phyloP scores from a whole-genome alignment of 768 basidiomycete genomes.

The Boletus subcaerulescens region DNA sequence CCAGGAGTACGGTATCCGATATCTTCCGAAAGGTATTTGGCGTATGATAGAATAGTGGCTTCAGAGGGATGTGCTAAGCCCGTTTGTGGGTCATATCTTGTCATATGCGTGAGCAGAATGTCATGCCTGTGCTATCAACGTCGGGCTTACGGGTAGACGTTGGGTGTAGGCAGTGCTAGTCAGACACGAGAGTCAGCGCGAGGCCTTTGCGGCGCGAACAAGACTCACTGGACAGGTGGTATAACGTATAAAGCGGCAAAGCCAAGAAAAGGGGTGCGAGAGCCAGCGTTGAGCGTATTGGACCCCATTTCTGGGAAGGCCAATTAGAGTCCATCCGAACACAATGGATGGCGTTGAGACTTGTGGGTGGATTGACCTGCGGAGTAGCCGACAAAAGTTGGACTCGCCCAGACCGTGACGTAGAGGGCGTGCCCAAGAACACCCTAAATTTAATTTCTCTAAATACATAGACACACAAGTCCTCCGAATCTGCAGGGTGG shows the following conservation, averaged over 20 bases:
- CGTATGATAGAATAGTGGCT: slow-evolving; percentile 57
- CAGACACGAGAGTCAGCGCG: slow-evolving; percentile 3
- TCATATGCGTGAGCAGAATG: neutral
- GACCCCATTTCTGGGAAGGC: slow-evolving; percentile 46
- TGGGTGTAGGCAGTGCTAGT: slow-evolving; percentile 56
- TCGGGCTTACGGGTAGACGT: slow-evolving; percentile 47
- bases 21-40: slow-evolving; percentile 72
- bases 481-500: slow-evolving; percentile 47
- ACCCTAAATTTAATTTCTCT: too few species aligned
- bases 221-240: slow-evolving; percentile 48
- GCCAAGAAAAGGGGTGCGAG: slow-evolving; percentile 54
- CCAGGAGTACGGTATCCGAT: slow-evolving; percentile 93
- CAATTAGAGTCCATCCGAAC: slow-evolving; percentile 4
- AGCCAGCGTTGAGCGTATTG: slow-evolving; percentile 52
- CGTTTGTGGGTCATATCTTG: slow-evolving; percentile 47
- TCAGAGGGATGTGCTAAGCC: slow-evolving; percentile 71
- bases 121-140: neutral
- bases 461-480: neutral
- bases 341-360: neutral
- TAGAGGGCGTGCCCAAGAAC: too few species aligned
- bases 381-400: neutral
- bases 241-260: slow-evolving; percentile 45
- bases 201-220: neutral
- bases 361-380: neutral
- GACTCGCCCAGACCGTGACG: neutral